Percentiles rank a stretch among this genome's conserved stretches.
These are phyloP conservation scores for Paecilomyces niveus DNA, from an alignment of 2,329 filamentous ascomycete species.

Conservation along the genomic window DNA sequence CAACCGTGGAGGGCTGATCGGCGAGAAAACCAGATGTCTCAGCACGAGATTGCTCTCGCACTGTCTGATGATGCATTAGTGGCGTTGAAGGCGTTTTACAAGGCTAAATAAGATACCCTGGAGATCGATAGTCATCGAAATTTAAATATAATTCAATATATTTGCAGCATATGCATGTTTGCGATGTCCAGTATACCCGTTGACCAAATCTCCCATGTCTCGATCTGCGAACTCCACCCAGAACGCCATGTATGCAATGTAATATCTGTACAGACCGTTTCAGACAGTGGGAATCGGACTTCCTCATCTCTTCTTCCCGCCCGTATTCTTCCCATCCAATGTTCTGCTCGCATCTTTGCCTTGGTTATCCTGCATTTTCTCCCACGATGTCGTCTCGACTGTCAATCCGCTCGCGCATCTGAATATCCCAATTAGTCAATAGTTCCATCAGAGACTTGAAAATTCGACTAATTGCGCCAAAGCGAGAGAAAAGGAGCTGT, in stretches of 20 bases:
- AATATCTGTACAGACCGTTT: neutral
- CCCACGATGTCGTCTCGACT: constrained; percentile 58
- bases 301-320: constrained; percentile 1
- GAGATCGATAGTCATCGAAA: neutral
- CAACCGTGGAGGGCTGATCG: constrained; percentile 11
- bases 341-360: constrained; percentile 15
- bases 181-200: neutral
- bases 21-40: neutral
- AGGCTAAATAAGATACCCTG: neutral
- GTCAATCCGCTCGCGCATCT: constrained; percentile 48
- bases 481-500: no score
- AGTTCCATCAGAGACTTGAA: constrained; percentile 1
- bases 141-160: neutral
- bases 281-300: neutral
- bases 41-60: neutral
- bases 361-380: constrained; percentile 34
- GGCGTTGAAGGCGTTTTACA: neutral
- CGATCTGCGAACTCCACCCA: neutral
- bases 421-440: constrained; percentile 7
- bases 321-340: constrained; percentile 15
- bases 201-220: neutral
- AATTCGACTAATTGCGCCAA: no score
- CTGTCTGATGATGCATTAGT: neutral
- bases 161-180: neutral
- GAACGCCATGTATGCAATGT: neutral